Conservation (phyloP, 106 monocot species). For the Platanthera zijinensis region DNA sequence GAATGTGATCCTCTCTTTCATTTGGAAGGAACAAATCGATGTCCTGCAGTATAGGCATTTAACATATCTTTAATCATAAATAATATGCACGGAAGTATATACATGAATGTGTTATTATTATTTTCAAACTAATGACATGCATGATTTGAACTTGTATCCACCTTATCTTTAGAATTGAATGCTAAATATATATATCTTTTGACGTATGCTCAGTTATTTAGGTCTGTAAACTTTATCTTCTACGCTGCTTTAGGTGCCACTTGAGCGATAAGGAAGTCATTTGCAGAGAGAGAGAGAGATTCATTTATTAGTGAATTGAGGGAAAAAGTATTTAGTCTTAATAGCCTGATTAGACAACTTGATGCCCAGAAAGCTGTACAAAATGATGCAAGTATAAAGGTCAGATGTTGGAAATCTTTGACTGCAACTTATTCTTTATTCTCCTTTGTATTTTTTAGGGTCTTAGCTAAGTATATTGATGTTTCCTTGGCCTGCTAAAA, state of each 20-base stretch:
- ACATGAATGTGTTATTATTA: background rate
- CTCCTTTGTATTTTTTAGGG: too few relatives aligned
- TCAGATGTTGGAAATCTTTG: too few relatives aligned
- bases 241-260: too few relatives aligned
- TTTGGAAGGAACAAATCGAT: too few relatives aligned
- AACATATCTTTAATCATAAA: too few relatives aligned
- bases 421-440: conserved; percentile 9
- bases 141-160: background rate
- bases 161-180: background rate
- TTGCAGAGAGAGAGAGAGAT: conserved; percentile 70
- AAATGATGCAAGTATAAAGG: too few relatives aligned
- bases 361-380: conserved; percentile 54
- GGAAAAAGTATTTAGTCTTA: conserved; percentile 72
- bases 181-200: background rate
- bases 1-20: too few relatives aligned
- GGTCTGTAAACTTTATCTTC: too few relatives aligned
- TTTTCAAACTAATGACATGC: background rate
- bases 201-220: background rate
- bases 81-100: background rate
- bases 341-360: conserved; percentile 31
- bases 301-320: conserved; percentile 47
- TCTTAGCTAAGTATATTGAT: too few relatives aligned
- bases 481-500: too few relatives aligned
- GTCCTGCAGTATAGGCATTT: too few relatives aligned
- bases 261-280: conserved; percentile 47